These are phyloP conservation scores for Waltergamsia citrina DNA, from an alignment of 2,329 filamentous ascomycete species.

Conservation along the genomic window DNA sequence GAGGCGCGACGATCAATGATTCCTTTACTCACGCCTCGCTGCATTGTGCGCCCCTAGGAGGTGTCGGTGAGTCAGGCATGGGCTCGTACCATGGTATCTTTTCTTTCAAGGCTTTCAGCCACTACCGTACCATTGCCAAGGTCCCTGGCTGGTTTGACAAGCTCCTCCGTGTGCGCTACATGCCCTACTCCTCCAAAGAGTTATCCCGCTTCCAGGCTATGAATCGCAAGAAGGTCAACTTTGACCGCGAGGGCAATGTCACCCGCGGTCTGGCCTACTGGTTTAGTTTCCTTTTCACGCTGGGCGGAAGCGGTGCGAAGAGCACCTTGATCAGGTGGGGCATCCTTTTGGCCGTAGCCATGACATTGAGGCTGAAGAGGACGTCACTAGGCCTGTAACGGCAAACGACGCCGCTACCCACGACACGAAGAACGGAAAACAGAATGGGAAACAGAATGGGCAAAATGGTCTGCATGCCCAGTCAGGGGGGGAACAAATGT, in stretches of 20 bases:
- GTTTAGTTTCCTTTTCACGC: slow-evolving; percentile 36
- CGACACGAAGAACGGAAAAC: neutral
- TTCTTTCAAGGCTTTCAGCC: slow-evolving; percentile 33
- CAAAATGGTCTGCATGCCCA: too few relatives aligned
- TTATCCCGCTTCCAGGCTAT: slow-evolving; percentile 34
- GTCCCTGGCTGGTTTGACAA: slow-evolving; percentile 27
- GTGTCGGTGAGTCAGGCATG: slow-evolving; percentile 36
- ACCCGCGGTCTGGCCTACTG: slow-evolving; percentile 45
- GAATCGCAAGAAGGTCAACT: slow-evolving; percentile 41
- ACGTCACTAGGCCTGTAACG: slow-evolving; percentile 20
- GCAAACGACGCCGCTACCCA: slow-evolving; percentile 4
- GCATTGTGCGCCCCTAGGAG: slow-evolving; percentile 35
- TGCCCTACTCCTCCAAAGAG: slow-evolving; percentile 44
- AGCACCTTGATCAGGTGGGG: slow-evolving; percentile 43
- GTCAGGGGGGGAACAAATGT: too few relatives aligned
- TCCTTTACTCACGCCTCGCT: slow-evolving; percentile 31
- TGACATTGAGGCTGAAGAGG: slow-evolving; percentile 20
- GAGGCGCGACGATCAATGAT: slow-evolving; percentile 42
- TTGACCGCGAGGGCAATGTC: slow-evolving; percentile 49
- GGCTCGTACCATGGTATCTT: slow-evolving; percentile 39
- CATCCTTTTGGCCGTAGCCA: slow-evolving; percentile 26
- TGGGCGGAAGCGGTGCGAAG: slow-evolving; percentile 40
- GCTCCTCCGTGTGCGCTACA: slow-evolving; percentile 58
- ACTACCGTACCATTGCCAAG: slow-evolving; percentile 25
- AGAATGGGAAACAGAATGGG: too few relatives aligned